These are phyloP conservation scores for Lipomyces starkeyi DNA, from an alignment of 805 yeast genomes.

Conservation along the genomic window DNA sequence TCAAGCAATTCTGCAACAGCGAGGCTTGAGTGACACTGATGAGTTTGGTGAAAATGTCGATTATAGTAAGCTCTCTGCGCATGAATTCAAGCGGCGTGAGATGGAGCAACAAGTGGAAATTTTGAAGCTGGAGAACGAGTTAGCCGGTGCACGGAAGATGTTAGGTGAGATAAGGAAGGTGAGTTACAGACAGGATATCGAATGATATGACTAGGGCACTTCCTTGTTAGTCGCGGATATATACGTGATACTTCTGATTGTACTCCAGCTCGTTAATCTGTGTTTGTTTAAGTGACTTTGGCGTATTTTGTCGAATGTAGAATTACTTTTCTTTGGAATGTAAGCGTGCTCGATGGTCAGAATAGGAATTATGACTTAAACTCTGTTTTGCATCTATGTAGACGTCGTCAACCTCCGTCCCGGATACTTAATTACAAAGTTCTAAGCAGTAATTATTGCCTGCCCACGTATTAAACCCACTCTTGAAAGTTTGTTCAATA, in stretches of 20 bases:
- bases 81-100: constrained; percentile 82
- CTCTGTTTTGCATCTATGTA: background rate
- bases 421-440: background rate
- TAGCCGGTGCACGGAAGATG: constrained; percentile 74
- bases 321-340: too few species aligned
- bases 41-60: constrained; percentile 54
- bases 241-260: background rate
- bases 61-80: constrained; percentile 68
- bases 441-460: background rate
- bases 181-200: constrained; percentile 68
- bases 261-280: background rate
- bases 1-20: constrained; percentile 58
- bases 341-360: too few species aligned
- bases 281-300: background rate
- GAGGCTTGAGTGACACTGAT: constrained; percentile 48
- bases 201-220: constrained; percentile 1
- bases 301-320: background rate
- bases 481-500: background rate
- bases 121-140: constrained; percentile 76
- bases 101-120: constrained; percentile 95
- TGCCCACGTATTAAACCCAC: background rate
- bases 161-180: constrained; percentile 83
- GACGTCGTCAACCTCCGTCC: background rate
- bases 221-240: background rate
- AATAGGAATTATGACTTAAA: too few species aligned